These are phyloP conservation scores for Phytophthora multivora DNA, from an alignment of 352 stramenopile species.

Conservation along the genomic window DNA sequence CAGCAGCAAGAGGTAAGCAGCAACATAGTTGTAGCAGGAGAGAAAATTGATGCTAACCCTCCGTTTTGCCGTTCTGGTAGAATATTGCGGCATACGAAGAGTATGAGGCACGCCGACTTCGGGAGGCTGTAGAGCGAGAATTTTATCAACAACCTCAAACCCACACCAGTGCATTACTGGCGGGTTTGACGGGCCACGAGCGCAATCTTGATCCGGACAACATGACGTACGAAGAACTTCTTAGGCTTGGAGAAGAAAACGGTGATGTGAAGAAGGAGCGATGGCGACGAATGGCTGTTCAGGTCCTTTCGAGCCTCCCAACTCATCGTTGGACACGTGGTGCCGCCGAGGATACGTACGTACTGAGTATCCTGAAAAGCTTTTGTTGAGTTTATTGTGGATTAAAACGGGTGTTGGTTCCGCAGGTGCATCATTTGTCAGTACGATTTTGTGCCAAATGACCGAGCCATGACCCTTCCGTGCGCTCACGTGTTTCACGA, in stretches of 20 bases:
- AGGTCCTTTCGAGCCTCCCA: slow-evolving; percentile 68
- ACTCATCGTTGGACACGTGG: slow-evolving; percentile 58
- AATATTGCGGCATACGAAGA: slow-evolving; percentile 77
- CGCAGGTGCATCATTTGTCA: slow-evolving; percentile 76
- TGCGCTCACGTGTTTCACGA: slow-evolving; percentile 83
- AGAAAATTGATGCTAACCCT: slow-evolving; percentile 1
- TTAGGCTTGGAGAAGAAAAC: slow-evolving; percentile 69
- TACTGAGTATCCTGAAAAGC: slow-evolving; percentile 7
- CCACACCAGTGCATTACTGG: slow-evolving; percentile 11
- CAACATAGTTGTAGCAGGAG: background rate
- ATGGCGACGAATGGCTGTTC: slow-evolving; percentile 63
- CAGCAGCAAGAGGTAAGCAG: slow-evolving; percentile 68
- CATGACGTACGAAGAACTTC: slow-evolving; percentile 83
- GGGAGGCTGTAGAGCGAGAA: slow-evolving; percentile 21
- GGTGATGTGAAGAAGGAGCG: slow-evolving; percentile 81
- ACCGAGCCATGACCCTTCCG: slow-evolving; percentile 67
- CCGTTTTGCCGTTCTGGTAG: slow-evolving; percentile 24
- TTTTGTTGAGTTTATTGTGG: background rate
- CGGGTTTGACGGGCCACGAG: slow-evolving; percentile 13
- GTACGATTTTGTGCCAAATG: slow-evolving; percentile 60
- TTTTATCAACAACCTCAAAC: slow-evolving; percentile 11
- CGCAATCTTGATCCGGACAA: slow-evolving; percentile 70
- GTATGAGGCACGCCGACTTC: slow-evolving; percentile 49
- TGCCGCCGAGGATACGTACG: slow-evolving; percentile 59
- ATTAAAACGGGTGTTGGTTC: background rate